These are phyloP conservation scores for Chaetoceros tenuissimus DNA, from an alignment of 108 stramenopile genomes.

Conservation along the genomic window DNA sequence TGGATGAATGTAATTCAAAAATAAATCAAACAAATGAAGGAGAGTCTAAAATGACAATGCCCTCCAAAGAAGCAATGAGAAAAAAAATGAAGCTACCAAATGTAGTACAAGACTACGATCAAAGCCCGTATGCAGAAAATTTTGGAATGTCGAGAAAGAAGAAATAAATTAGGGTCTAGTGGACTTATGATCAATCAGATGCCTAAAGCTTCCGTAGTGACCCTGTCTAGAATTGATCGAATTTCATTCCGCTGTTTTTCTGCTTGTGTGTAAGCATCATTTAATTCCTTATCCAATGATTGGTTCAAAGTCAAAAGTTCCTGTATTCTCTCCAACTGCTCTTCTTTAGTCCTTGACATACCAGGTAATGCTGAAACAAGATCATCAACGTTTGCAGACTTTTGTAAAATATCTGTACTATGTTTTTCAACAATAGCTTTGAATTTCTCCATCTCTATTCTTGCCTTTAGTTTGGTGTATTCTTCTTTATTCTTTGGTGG, in stretches of 20 bases:
- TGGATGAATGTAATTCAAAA: too few species aligned
- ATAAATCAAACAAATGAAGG: too few species aligned
- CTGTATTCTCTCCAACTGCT: slow-evolving; percentile 63
- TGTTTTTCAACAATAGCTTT: slow-evolving; percentile 31
- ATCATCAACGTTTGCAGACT: slow-evolving; percentile 59
- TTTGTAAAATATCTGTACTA: slow-evolving; percentile 52
- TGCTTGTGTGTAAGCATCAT: slow-evolving; percentile 37
- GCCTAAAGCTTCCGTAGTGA: slow-evolving; percentile 61
- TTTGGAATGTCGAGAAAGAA: not conserved
- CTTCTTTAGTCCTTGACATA: slow-evolving; percentile 53
- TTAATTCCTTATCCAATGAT: slow-evolving; percentile 34
- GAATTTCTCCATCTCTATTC: slow-evolving; percentile 53
- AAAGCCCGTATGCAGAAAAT: too few species aligned
- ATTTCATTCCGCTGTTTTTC: slow-evolving; percentile 39
- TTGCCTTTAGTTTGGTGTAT: slow-evolving; percentile 33
- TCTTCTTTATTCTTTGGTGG: slow-evolving; percentile 46
- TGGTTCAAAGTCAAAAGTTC: slow-evolving; percentile 52
- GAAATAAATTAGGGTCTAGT: not conserved
- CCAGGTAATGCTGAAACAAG: slow-evolving; percentile 59
- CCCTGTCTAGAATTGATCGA: slow-evolving; percentile 39
- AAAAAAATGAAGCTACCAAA: too few species aligned
- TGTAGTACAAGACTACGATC: too few species aligned
- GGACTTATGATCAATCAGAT: slow-evolving; percentile 11
- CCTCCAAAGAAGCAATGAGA: too few species aligned
- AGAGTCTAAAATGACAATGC: too few species aligned